These are phyloP conservation scores for Xerocomus amazonicus DNA, from an alignment of 1,284 basidiomycete genomes.

Conservation along the genomic window DNA sequence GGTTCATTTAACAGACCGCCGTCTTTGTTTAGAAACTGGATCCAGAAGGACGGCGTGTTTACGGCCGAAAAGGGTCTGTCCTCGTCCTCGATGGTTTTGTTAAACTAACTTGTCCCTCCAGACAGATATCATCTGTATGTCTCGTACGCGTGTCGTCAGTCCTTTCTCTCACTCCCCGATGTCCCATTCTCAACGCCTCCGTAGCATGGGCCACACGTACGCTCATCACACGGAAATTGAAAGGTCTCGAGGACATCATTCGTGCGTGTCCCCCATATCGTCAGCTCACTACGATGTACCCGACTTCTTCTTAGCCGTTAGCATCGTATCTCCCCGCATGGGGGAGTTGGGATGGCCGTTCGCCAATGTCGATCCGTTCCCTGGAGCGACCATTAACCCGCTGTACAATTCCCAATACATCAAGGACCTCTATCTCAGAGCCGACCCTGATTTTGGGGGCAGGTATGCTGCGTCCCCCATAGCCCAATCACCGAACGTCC, in stretches of 20 bases:
- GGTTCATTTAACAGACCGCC: constrained; percentile 81
- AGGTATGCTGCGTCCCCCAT: constrained; percentile 40
- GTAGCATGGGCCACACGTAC: constrained; percentile 91
- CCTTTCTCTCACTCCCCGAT: not conserved
- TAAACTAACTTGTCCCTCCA: constrained; percentile 26
- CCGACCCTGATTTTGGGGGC: constrained; percentile 66
- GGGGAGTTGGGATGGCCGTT: constrained; percentile 88
- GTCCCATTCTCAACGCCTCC: not conserved
- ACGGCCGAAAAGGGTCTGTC: constrained; percentile 74
- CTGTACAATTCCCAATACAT: constrained; percentile 67
- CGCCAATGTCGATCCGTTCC: constrained; percentile 64
- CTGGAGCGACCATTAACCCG: constrained; percentile 70
- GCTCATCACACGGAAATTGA: constrained; percentile 85
- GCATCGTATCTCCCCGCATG: constrained; percentile 85
- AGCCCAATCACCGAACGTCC: no score
- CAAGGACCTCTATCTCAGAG: constrained; percentile 83
- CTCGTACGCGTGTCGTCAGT: constrained; percentile 74
- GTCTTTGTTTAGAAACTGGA: constrained; percentile 71
- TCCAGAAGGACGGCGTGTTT: constrained; percentile 73
- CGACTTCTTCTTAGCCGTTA: constrained; percentile 47
- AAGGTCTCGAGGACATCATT: constrained; percentile 85
- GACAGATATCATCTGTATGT: constrained; percentile 90
- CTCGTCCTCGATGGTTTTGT: no score
- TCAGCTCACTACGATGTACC: not conserved
- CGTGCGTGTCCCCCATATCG: constrained; percentile 43